Evolutionary conservation across 1,284 basidiomycete species (phyloP), one percentile per base, ranked within the genome.

Genomic region (Filobasidium uniguttulatum): DNA sequence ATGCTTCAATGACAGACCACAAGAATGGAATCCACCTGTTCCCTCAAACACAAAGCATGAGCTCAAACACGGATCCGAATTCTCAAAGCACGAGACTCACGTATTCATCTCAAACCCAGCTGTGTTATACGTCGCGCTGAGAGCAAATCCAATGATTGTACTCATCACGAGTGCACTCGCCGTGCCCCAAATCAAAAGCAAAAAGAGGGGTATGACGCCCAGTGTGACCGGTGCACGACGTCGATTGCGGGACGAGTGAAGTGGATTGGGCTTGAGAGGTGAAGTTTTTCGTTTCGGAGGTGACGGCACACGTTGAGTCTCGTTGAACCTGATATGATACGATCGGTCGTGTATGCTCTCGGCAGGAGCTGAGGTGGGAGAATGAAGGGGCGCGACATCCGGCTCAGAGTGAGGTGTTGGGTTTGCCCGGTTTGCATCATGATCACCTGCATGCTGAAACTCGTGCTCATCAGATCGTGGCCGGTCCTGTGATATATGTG

Each of bases 21-120:
- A 55, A 29, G 25, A 55, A 51, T 8, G 53, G 53, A 15, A 55
- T 45, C 53, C 49, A 55, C 1, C 49, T 55, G 34, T 10, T 14
- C 14, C 10, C 12, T 12, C 17, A 40, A 45, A 20, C 25, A 5
- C 17, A 9, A 6, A 29, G 3, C 17, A 25, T 10, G 9, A 23
- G 7, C 8, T 31, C 15, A 29, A 23, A n/a, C n/a, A n/a, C n/a
- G n/a, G n/a, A n/a, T n/a, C n/a, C n/a, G n/a, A n/a, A n/a, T n/a
- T n/a, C n/a, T 40, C 15, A 31, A 8, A 15, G 17, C 15, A 4
- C 17, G 26, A 4, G 14, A 52, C 54, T 46, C 37, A 55, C 54
- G 54, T 55, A 22, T 49, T 38, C 54, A 55, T 55, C 22, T 55
- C 43, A 41, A 55, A 55, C 17, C 49, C 46, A 15, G 50, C 50